Base-by-base conservation (phyloP, 2,329 filamentous ascomycete species). In the Alternaria ventricosa region DNA sequence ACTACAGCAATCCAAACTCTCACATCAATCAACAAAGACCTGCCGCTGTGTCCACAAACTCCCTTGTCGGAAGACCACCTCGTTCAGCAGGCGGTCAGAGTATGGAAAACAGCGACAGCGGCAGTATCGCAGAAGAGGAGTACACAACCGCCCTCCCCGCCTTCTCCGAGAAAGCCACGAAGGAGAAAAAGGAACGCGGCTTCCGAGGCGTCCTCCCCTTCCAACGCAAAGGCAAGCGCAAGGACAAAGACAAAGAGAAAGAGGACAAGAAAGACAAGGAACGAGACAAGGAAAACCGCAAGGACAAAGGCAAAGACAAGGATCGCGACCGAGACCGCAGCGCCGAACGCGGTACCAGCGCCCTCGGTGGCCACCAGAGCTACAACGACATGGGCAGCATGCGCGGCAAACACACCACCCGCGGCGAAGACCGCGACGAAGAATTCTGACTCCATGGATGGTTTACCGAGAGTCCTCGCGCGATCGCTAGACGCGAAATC, bases 141-240 rank as follows among this genome's bases (percentile, higher is more conserved):
- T 78, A 75, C 50, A 78, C 79, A 1, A 81, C 78, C 2, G 79
- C 79, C 0, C 66, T 81, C 2, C 79, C 79, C 1, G 70, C 72
- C 9, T 78, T 80, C 57, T 75, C 76, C 11, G 71, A 74, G 20
- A 76, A 77, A 43, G 55, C 75, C n/a, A 62, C 60, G 18, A 78
- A 79, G 46, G 74, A 78, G 22, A 75, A 75, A n/a, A 79, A 74
- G 43, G 75, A 81, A 63, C 77, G 81, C 41, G 76, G 81, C 6
- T 70, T 82, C 53, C 75, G 79, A 9, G 77, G 76, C 6, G 76
- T 83, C 6, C 64, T 80, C 8, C 77, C 76, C 2, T 79, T 79
- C 61, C 71, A 75, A 62, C 75, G 77, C 6, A 79, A 78, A 63
- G 74, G 77, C 28, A 79, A 78, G 47, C 72, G 74, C 46, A 73